phyloP scores from a whole-genome alignment of 108 stramenopile species.

The Cyclotella baltica region DNA sequence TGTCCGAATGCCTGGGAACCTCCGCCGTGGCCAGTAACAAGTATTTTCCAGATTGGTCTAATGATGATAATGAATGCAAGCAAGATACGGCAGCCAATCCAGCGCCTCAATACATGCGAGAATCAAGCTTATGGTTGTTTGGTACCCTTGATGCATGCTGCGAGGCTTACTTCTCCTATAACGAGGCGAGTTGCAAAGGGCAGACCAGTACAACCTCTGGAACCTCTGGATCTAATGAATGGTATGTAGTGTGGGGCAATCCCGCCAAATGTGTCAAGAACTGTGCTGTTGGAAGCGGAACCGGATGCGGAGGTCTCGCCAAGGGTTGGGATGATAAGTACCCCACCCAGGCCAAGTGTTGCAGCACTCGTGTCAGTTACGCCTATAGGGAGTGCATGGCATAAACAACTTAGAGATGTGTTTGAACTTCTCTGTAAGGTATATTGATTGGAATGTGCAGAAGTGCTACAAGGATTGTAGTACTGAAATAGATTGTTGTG shows the following conservation, averaged over 20 bases:
- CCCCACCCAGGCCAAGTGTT: background rate
- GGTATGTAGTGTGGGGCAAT: background rate
- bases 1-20: background rate
- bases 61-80: background rate
- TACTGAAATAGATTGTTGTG: too few relatives aligned
- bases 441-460: too few relatives aligned
- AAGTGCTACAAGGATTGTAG: too few relatives aligned
- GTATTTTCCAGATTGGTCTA: background rate
- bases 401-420: background rate
- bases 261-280: background rate
- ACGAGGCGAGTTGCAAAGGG: background rate
- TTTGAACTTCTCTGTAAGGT: too few relatives aligned
- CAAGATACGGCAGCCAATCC: background rate
- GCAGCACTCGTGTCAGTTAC: slow-evolving; percentile 8
- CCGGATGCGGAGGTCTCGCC: background rate
- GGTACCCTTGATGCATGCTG: background rate
- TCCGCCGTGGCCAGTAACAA: background rate
- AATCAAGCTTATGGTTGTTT: background rate
- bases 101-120: slow-evolving; percentile 5
- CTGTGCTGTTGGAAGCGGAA: background rate
- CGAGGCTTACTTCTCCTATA: background rate
- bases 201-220: background rate
- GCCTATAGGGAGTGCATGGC: background rate
- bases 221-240: background rate
- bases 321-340: background rate